Evolutionary conservation across 2,329 filamentous ascomycete genomes (phyloP).

Genomic region (Trichoderma sp.): DNA sequence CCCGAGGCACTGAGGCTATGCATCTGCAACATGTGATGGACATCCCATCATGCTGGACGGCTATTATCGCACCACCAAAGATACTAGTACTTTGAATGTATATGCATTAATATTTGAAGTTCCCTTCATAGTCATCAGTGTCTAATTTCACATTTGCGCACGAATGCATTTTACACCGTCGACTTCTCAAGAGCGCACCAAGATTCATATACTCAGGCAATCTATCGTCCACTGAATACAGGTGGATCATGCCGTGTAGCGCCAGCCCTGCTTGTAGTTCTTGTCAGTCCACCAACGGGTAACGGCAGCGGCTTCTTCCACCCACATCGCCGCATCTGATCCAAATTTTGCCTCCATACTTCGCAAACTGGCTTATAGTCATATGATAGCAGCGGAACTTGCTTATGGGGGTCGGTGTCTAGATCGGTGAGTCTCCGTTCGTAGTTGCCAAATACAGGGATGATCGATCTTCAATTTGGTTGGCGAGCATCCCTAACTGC

Average conservation of each 20-base stretch:
- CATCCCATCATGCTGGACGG: not conserved
- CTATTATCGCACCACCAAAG: not conserved
- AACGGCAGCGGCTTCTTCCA: constrained; percentile 34
- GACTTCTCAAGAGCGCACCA: not conserved
- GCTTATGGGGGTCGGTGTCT: constrained; percentile 28
- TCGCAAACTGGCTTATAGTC: constrained; percentile 24
- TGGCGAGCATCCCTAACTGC: constrained; percentile 25
- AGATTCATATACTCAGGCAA: not conserved
- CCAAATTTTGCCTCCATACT: constrained; percentile 28
- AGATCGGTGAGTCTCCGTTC: constrained; percentile 36
- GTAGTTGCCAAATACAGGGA: constrained; percentile 28
- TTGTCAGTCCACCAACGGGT: constrained; percentile 37
- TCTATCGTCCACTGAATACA: not conserved
- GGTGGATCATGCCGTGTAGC: constrained; percentile 24
- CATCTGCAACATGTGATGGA: not conserved
- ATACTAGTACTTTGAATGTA: not conserved
- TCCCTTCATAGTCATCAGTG: not conserved
- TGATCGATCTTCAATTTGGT: constrained; percentile 27
- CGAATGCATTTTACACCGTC: not conserved
- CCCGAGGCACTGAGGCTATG: not conserved
- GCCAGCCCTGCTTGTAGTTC: constrained; percentile 35
- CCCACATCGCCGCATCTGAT: constrained; percentile 32
- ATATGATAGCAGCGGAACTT: not conserved
- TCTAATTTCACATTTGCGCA: not conserved
- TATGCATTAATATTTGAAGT: not conserved